Percentiles rank a stretch among this genome's conserved stretches.
These are phyloP conservation scores for Mycena olivaceomarginata DNA, from an alignment of 768 basidiomycete genomes.

Conservation along the genomic window DNA sequence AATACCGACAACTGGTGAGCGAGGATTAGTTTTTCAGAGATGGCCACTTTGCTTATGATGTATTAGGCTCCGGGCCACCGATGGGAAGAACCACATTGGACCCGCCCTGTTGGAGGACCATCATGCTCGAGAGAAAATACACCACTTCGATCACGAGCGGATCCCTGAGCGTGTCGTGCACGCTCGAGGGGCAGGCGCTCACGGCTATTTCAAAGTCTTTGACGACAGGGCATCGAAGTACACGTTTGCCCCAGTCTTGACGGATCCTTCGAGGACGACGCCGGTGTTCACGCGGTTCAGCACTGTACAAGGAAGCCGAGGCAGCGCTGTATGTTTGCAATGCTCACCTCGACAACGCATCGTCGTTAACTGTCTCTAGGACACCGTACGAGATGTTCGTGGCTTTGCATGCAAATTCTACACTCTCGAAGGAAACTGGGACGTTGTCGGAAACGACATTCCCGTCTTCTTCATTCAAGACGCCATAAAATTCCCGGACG, in stretches of 20 bases:
- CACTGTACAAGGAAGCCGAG: constrained; percentile 88
- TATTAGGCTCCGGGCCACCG: constrained; percentile 72
- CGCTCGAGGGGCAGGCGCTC: constrained; percentile 86
- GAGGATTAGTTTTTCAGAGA: constrained; percentile 4
- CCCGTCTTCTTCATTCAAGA: constrained; percentile 91
- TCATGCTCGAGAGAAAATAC: constrained; percentile 51
- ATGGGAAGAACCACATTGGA: constrained; percentile 68
- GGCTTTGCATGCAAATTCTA: constrained; percentile 93
- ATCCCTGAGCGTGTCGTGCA: constrained; percentile 91
- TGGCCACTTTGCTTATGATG: not conserved
- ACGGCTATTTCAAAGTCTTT: constrained; percentile 88
- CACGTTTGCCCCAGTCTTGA: constrained; percentile 82
- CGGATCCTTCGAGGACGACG: constrained; percentile 82
- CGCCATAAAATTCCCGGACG: constrained; percentile 90
- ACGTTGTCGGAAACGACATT: constrained; percentile 90
- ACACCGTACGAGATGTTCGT: constrained; percentile 89
- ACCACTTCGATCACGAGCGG: constrained; percentile 91
- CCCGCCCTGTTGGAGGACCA: constrained; percentile 89
- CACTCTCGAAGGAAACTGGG: constrained; percentile 91
- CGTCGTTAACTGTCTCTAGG: constrained; percentile 40
- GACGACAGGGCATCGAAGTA: constrained; percentile 81
- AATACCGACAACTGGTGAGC: constrained; percentile 82
- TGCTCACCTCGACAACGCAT: too few species aligned
- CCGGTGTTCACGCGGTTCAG: constrained; percentile 91
- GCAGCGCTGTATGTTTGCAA: constrained; percentile 69